Conservation (phyloP, 2,329 filamentous ascomycete species). For the Trematosphaeria pertusa region DNA sequence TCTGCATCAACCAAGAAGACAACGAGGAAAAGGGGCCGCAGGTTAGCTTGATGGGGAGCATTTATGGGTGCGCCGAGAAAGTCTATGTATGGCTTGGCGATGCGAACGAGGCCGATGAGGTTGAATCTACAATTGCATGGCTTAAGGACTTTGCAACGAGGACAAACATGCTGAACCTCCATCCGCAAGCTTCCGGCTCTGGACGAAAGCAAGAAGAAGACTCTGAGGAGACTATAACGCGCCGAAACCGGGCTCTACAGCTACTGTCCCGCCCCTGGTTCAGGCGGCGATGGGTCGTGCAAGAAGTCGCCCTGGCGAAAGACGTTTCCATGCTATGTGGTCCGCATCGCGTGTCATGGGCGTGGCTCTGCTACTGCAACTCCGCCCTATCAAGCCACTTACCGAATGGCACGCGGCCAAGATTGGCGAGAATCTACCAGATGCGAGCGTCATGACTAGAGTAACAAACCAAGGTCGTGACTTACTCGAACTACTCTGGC, state of each 20-base stretch:
- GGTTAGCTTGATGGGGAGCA: constrained; percentile 6
- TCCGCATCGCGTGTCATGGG: too few relatives aligned
- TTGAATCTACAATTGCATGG: background rate
- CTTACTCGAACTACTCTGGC: background rate
- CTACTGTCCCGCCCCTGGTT: background rate
- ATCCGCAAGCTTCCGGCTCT: background rate
- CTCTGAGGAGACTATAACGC: too few relatives aligned
- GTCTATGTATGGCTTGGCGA: constrained; percentile 6
- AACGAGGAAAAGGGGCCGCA: background rate
- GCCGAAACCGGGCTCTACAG: too few relatives aligned
- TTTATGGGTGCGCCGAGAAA: constrained; percentile 1
- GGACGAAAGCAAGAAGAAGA: too few relatives aligned
- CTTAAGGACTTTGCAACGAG: background rate
- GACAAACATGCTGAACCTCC: too few relatives aligned
- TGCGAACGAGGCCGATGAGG: background rate
- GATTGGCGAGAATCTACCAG: too few relatives aligned
- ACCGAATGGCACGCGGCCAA: too few relatives aligned
- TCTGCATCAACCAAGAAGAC: constrained; percentile 14
- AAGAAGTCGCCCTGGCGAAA: background rate
- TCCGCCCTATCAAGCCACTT: too few relatives aligned
- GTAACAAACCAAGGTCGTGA: too few relatives aligned
- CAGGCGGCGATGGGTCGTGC: background rate
- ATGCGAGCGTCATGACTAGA: too few relatives aligned
- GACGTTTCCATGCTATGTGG: too few relatives aligned
- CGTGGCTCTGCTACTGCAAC: too few relatives aligned